Percentiles rank a stretch among this genome's conserved stretches.
Conservation (phyloP, 164 flowering plant genomes). For the Annona cherimola region DNA sequence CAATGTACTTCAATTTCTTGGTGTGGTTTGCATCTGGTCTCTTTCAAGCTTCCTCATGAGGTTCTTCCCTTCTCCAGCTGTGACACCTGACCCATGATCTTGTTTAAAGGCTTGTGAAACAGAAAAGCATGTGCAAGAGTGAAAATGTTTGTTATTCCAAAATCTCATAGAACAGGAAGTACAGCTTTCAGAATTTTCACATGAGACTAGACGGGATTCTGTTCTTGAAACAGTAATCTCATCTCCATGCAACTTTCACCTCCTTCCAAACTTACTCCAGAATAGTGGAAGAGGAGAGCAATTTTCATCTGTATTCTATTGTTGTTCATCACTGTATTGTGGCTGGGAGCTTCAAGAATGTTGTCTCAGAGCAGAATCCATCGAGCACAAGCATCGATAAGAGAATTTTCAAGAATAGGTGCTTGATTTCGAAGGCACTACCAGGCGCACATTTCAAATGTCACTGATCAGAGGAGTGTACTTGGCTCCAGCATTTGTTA, state of each 20-base stretch:
- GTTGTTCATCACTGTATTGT: background rate
- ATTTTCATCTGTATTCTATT: background rate
- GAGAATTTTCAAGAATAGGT: background rate
- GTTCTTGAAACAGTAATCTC: background rate
- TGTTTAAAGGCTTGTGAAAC: conserved; percentile 2
- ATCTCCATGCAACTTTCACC: background rate
- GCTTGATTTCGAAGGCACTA: background rate
- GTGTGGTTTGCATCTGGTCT: conserved; percentile 94
- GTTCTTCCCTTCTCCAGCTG: conserved; percentile 43
- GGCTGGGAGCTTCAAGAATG: background rate
- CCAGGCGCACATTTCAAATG: background rate
- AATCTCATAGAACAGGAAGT: background rate
- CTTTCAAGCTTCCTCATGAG: conserved; percentile 88
- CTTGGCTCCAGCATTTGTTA: background rate
- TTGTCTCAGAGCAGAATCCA: background rate
- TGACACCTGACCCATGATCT: conserved; percentile 29
- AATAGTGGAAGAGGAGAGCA: background rate
- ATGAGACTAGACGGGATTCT: background rate
- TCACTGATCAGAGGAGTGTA: background rate
- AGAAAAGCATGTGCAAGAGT: background rate
- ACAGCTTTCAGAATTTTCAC: background rate
- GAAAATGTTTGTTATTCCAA: no score
- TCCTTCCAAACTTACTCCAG: background rate
- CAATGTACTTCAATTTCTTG: conserved; percentile 86
- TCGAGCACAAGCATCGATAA: background rate